Evolutionary conservation across 352 stramenopile species (phyloP).

Genomic region (Hyaloperonospora brassicae): DNA sequence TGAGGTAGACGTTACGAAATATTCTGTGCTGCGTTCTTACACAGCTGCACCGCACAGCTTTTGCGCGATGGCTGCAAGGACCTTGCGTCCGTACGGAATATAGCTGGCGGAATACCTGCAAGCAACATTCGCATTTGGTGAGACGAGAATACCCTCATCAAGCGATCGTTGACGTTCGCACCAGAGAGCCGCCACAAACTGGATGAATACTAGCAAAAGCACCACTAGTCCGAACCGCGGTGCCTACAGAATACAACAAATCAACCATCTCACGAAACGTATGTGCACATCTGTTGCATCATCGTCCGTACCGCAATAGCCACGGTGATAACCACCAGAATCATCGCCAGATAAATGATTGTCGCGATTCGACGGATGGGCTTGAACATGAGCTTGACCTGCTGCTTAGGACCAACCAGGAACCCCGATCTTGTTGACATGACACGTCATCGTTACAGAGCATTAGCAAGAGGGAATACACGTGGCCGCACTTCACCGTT

Average conservation of each 20-base stretch:
- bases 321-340: conserved; percentile 61
- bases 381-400: conserved; percentile 85
- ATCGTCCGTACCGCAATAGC: conserved; percentile 46
- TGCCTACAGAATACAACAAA: conserved; percentile 23
- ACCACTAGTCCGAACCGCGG: conserved; percentile 66
- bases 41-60: conserved; percentile 46
- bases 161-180: conserved; percentile 14
- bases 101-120: conserved; percentile 76
- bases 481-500: too few relatives aligned
- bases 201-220: conserved; percentile 68
- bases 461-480: too few relatives aligned
- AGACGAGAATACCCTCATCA: background rate
- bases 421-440: conserved; percentile 47
- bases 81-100: conserved; percentile 78
- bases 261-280: background rate
- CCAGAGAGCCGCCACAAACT: conserved; percentile 70
- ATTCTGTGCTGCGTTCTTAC: conserved; percentile 7
- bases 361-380: conserved; percentile 64
- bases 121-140: background rate
- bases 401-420: conserved; percentile 68
- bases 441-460: background rate
- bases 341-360: conserved; percentile 71
- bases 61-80: conserved; percentile 53
- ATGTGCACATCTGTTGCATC: background rate
- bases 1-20: too few relatives aligned